Percentiles rank a stretch among this genome's conserved stretches.
Evolutionary conservation across 805 yeast genomes (phyloP).

Genomic region (Kregervanrija delftensis): DNA sequence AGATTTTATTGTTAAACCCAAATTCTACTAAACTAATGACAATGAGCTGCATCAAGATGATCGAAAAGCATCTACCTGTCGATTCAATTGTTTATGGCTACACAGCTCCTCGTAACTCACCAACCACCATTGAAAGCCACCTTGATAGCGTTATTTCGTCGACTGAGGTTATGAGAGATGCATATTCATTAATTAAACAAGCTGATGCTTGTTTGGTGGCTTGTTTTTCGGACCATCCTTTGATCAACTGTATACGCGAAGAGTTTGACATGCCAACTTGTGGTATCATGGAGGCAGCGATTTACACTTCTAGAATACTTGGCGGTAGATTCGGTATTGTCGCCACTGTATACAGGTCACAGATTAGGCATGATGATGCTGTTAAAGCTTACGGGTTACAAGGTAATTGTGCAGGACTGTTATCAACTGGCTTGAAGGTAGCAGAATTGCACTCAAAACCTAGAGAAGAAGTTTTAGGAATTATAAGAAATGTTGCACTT

Average conservation of each 20-base stretch:
- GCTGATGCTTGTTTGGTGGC: slow-evolving; percentile 29
- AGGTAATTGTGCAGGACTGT: slow-evolving; percentile 27
- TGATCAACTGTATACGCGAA: slow-evolving; percentile 28
- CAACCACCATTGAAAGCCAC: slow-evolving; percentile 28
- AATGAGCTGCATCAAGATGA: slow-evolving; percentile 25
- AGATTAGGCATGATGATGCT: slow-evolving; percentile 27
- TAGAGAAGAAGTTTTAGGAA: slow-evolving; percentile 21
- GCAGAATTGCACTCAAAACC: slow-evolving; percentile 28
- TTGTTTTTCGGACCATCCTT: slow-evolving; percentile 31
- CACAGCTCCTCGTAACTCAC: slow-evolving; percentile 23
- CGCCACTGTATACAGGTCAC: slow-evolving; percentile 26
- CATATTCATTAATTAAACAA: slow-evolving; percentile 20
- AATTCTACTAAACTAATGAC: slow-evolving; percentile 28
- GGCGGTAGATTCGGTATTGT: slow-evolving; percentile 30
- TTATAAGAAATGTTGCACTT: slow-evolving; percentile 22
- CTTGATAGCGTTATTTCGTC: slow-evolving; percentile 29
- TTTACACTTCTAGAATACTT: slow-evolving; percentile 26
- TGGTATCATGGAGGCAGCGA: slow-evolving; percentile 31
- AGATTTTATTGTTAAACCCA: slow-evolving; percentile 26
- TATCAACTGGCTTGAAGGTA: slow-evolving; percentile 27
- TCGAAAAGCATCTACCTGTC: slow-evolving; percentile 21
- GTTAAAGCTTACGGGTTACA: slow-evolving; percentile 24
- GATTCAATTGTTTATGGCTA: slow-evolving; percentile 27
- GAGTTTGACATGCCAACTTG: slow-evolving; percentile 29
- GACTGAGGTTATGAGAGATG: slow-evolving; percentile 26